Percentiles rank a stretch among this genome's conserved stretches.
Evolutionary conservation across 1,284 basidiomycete species (phyloP).

Genomic region (Tremellales sp.): DNA sequence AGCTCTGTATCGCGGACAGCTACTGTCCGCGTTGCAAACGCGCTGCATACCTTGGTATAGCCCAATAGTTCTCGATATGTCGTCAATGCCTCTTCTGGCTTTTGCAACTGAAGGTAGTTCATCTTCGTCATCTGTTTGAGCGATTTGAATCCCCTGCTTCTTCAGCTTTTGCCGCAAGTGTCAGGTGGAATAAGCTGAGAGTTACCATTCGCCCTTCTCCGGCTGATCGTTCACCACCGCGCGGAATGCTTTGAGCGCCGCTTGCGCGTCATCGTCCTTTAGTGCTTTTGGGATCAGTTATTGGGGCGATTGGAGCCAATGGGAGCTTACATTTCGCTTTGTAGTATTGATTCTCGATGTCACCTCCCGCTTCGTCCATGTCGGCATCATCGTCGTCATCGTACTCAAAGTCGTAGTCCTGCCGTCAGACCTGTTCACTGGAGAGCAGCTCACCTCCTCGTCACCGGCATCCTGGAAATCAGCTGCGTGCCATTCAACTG

Average conservation of each 20-base stretch:
- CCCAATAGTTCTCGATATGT: slow-evolving; percentile 80
- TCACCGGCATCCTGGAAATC: slow-evolving; percentile 44
- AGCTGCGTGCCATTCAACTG: slow-evolving; percentile 8
- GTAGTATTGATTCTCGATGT: slow-evolving; percentile 98
- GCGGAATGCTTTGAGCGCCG: slow-evolving; percentile 79
- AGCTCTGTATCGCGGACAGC: background rate
- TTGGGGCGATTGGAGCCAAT: too few relatives aligned
- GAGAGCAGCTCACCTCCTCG: slow-evolving; percentile 40
- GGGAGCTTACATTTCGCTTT: slow-evolving; percentile 77
- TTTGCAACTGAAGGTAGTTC: slow-evolving; percentile 71
- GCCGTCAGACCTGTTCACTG: slow-evolving; percentile 4
- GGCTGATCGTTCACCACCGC: slow-evolving; percentile 82
- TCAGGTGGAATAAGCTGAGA: background rate
- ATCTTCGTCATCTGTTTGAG: slow-evolving; percentile 97
- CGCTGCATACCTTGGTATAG: slow-evolving; percentile 68
- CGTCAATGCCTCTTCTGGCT: slow-evolving; percentile 76
- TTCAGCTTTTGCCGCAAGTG: slow-evolving; percentile 9
- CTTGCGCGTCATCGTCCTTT: slow-evolving; percentile 87
- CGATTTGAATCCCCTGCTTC: slow-evolving; percentile 93
- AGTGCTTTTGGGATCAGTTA: slow-evolving; percentile 59
- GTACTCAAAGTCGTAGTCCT: slow-evolving; percentile 98
- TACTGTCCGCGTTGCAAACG: background rate
- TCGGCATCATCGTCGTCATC: slow-evolving; percentile 78
- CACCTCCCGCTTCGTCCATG: slow-evolving; percentile 65
- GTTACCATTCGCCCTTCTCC: slow-evolving; percentile 88